Evolutionary conservation across 345 rosid species (phyloP).

Genomic region (Mercurialis annua): DNA sequence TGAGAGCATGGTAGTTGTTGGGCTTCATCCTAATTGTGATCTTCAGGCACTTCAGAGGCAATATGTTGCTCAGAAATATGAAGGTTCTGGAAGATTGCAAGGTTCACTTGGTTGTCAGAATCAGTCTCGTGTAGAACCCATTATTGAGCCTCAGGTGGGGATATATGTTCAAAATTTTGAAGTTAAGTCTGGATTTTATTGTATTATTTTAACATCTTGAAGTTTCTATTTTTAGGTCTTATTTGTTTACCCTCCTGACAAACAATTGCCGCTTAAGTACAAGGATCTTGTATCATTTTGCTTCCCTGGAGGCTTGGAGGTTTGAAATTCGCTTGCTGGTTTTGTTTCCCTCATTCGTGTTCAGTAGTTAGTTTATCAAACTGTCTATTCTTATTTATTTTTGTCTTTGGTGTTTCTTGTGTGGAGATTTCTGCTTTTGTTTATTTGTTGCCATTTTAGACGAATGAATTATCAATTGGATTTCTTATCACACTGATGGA

Average conservation of each 20-base stretch:
- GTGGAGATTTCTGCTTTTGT: neutral
- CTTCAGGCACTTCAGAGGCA: conserved; percentile 71
- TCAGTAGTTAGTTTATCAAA: neutral
- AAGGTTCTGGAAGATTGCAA: conserved; percentile 63
- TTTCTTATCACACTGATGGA: neutral
- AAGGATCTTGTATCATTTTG: conserved; percentile 92
- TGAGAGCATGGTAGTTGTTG: conserved; percentile 93
- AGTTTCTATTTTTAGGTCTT: conserved; percentile 57
- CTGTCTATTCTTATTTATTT: neutral
- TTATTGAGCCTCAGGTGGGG: conserved; percentile 80
- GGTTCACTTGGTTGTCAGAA: conserved; percentile 51
- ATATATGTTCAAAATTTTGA: conserved; percentile 4
- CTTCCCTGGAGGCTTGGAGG: conserved; percentile 97
- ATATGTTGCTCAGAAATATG: conserved; percentile 47
- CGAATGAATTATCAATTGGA: neutral
- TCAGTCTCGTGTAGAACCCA: conserved; percentile 71
- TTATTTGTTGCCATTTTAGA: neutral
- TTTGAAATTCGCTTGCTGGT: conserved; percentile 24
- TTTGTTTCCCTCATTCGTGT: neutral
- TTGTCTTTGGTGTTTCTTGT: neutral
- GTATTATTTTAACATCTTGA: conserved; percentile 15
- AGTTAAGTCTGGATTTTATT: neutral
- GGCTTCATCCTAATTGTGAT: conserved; percentile 90
- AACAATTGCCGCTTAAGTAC: conserved; percentile 68
- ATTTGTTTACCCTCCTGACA: conserved; percentile 87